Conservation (phyloP, 352 stramenopile species). For the Phytophthora cactorum region DNA sequence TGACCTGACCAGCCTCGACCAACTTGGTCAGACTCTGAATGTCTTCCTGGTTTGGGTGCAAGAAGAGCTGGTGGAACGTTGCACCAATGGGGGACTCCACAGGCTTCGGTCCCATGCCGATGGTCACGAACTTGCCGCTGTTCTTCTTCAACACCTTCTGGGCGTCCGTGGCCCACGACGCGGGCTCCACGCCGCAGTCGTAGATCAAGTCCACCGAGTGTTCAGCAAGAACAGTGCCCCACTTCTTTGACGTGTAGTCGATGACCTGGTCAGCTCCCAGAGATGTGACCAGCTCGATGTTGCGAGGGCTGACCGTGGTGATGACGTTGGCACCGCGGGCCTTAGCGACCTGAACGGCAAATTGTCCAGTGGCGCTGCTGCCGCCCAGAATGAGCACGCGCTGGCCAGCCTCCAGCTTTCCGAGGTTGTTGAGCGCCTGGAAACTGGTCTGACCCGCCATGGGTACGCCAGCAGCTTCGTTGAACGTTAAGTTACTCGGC, state of each 20-base stretch:
- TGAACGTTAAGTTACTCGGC: slow-evolving; percentile 47
- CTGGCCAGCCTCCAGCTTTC: slow-evolving; percentile 22
- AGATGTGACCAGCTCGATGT: slow-evolving; percentile 41
- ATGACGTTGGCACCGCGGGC: slow-evolving; percentile 33
- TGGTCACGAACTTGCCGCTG: slow-evolving; percentile 39
- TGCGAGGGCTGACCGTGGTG: slow-evolving; percentile 41
- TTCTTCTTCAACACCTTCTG: slow-evolving; percentile 37
- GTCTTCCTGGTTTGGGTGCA: slow-evolving; percentile 15
- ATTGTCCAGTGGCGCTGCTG: slow-evolving; percentile 51
- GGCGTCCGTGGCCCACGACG: slow-evolving; percentile 24
- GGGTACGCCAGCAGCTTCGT: slow-evolving; percentile 40
- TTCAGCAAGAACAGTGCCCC: slow-evolving; percentile 29
- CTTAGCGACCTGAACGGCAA: slow-evolving; percentile 66
- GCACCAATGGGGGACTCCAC: slow-evolving; percentile 37
- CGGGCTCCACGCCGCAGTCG: slow-evolving; percentile 31
- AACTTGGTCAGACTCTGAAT: slow-evolving; percentile 24
- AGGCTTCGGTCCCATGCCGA: slow-evolving; percentile 22
- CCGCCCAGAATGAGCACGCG: slow-evolving; percentile 58
- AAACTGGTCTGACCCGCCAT: slow-evolving; percentile 40
- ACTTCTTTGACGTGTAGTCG: slow-evolving; percentile 55
- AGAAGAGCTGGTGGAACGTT: slow-evolving; percentile 17
- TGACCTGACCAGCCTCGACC: slow-evolving; percentile 37
- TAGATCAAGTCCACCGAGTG: slow-evolving; percentile 45
- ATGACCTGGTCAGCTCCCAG: slow-evolving; percentile 52
- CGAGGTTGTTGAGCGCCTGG: slow-evolving; percentile 34